phyloP scores from a whole-genome alignment of 306 rosid species.

The Rubus idaeus region DNA sequence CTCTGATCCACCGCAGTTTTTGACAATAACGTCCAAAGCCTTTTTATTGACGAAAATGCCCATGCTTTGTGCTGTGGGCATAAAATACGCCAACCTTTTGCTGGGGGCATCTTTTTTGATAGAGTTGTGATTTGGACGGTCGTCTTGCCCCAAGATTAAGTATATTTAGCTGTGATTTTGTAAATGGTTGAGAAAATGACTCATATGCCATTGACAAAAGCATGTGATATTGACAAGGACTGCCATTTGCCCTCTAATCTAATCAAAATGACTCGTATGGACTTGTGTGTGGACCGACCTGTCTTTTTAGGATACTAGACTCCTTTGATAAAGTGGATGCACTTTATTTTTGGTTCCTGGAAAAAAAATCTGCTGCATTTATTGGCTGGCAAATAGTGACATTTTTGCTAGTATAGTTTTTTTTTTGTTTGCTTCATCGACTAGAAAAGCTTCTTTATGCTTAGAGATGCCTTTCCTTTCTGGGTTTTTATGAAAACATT shows the following conservation, averaged over 20 bases:
- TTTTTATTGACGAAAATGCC: conserved; percentile 37
- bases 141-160: conserved; percentile 12
- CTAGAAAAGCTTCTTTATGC: background rate
- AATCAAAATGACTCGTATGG: background rate
- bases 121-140: conserved; percentile 37
- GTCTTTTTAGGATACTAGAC: background rate
- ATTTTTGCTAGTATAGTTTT: background rate
- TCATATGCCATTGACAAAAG: conserved; percentile 17
- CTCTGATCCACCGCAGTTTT: conserved; percentile 40
- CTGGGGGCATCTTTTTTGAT: conserved; percentile 15
- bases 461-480: background rate
- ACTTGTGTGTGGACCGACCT: conserved; percentile 1
- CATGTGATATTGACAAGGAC: conserved; percentile 12
- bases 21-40: conserved; percentile 39
- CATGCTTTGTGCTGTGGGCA: conserved; percentile 20
- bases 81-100: background rate
- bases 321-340: background rate
- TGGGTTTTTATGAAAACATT: background rate
- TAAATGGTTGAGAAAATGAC: conserved; percentile 27
- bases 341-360: background rate
- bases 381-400: conserved; percentile 5
- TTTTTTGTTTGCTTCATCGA: conserved; percentile 1
- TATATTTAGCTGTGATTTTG: conserved; percentile 14
- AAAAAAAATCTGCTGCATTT: conserved; percentile 5
- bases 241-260: background rate